Base-by-base conservation (phyloP, 176 grass and related monocot species). In the Oryza glaberrima region DNA sequence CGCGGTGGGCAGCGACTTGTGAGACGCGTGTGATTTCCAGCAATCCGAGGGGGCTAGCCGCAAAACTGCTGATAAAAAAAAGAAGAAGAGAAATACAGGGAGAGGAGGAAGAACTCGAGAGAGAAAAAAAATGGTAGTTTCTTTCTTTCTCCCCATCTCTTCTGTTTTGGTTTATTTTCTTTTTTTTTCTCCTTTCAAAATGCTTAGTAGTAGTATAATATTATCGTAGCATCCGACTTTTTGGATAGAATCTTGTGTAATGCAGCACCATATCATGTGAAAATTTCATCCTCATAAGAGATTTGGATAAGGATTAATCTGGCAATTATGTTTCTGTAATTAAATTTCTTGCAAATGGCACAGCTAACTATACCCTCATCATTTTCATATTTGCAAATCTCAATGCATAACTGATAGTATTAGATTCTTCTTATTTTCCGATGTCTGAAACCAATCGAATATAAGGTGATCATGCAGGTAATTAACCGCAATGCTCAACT, bases 211-310 rank as follows among this genome's bases (percentile, higher is more conserved):
- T 32, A 85, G 30, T 32, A 32, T 32, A 30, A 30, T 70, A 51
- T 81, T 70, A 41, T 81, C 23, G 77, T 81, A 89, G 71, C 72
- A 76, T 49, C 60, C 11, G 34, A 64, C 15, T 72, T 81, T 85
- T 77, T 85, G 48, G 70, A 51, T 76, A 22, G 10, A 65, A 71
- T 35, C 13, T 14, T 15, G 16, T 66, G 86, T 56, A 80, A 85
- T 85, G 77, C 38, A 49, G 86, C 16, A 69, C 6, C 8, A 25
- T 22, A 84, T 20, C 43, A 19, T 80, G 76, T 60, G 74, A 78
- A 77, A 72, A 67, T 67, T 15, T 12, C 77, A 54, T 12, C 67
- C 14, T 10, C 17, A 17, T 44, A 68, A 41, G 34, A 43, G 14
- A 72, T 23, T n/a, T 30, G 16, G 11, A 13, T 51, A 81, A 70